Base-by-base conservation (phyloP, 2,329 filamentous ascomycete genomes). In the Claviceps arundinis region DNA sequence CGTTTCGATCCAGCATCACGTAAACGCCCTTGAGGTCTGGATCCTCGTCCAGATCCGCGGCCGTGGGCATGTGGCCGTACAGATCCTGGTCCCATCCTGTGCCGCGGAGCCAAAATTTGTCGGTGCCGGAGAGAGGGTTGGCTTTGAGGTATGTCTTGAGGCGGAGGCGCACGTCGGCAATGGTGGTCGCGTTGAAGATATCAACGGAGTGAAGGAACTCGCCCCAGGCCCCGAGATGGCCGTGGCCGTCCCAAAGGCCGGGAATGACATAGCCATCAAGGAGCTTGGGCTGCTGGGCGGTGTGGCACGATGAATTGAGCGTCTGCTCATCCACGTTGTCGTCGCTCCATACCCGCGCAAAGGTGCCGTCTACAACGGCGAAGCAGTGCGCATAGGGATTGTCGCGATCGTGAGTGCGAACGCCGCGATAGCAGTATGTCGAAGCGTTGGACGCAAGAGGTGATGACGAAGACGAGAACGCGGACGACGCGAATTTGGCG, bases 41-140 rank as follows among this genome's bases (percentile, higher is more conserved):
- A 45, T 80, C 76, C 41, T 72, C 65, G 11, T 75, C 72, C 1
- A 87, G 68, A 54, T 84, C 77, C 50, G 69, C 69, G 59, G 82
- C 79, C 37, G 76, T 80, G 7, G 84, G 84, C 82, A 84, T 82
- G 5, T 73, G 73, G 2, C 78, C 77, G 60, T 85, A 76, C 22
- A 73, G 70, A 53, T 78, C 79, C 67, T 87, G 84, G 60, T 87
- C 83, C 84, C 84, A 87, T 1, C 84, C 84, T 14, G 84, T 73
- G 0, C 84, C 84, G 52, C 82, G 70, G 46, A 85, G 65, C 84
- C 84, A 87, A 51, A 80, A 73, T 6, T 73, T 67, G 37, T 67
- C 69, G 0, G 71, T 72, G 1, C 82, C 82, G 9, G 71, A 72
- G 0, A 68, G 73, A 0, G 75, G 71, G 56, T 82, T 73, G 4